A percentile compares a stretch with the other conserved stretches of the same genome.
Evolutionary conservation across 352 stramenopile species (phyloP).

Genomic region (Stephanocyclus meneghinianus): DNA sequence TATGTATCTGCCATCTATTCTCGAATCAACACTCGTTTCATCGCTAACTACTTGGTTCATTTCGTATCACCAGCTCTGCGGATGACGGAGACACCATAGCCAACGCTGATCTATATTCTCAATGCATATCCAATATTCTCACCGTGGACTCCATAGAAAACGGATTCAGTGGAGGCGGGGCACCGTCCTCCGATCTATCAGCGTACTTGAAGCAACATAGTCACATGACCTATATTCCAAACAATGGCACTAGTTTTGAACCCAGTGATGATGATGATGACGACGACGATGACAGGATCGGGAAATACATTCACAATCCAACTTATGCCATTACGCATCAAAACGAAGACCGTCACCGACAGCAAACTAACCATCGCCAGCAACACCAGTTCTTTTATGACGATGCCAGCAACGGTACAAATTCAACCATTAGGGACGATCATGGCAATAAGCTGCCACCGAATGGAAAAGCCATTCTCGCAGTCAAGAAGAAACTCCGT

Average conservation of each 20-base stretch:
- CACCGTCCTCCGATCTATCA: constrained; percentile 5
- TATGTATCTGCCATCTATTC: not conserved
- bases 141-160: constrained; percentile 29
- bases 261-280: constrained; percentile 9
- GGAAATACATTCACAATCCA: constrained; percentile 33
- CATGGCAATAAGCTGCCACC: constrained; percentile 43
- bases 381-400: constrained; percentile 13
- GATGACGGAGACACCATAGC: constrained; percentile 53
- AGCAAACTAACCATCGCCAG: not conserved
- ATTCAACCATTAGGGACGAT: constrained; percentile 32
- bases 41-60: not conserved
- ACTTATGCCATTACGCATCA: constrained; percentile 13
- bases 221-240: constrained; percentile 5
- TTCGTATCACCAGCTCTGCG: constrained; percentile 22
- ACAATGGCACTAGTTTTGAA: not conserved
- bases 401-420: constrained; percentile 11
- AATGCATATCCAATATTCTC: constrained; percentile 23
- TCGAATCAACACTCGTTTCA: not conserved
- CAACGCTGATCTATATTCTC: constrained; percentile 25
- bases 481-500: constrained; percentile 22
- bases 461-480: constrained; percentile 53
- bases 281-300: not conserved
- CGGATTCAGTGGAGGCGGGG: not conserved
- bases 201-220: constrained; percentile 1
- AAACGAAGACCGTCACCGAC: not conserved